Base-by-base conservation (phyloP, 495 filamentous ascomycete genomes). In the Durotheca rogersii region DNA sequence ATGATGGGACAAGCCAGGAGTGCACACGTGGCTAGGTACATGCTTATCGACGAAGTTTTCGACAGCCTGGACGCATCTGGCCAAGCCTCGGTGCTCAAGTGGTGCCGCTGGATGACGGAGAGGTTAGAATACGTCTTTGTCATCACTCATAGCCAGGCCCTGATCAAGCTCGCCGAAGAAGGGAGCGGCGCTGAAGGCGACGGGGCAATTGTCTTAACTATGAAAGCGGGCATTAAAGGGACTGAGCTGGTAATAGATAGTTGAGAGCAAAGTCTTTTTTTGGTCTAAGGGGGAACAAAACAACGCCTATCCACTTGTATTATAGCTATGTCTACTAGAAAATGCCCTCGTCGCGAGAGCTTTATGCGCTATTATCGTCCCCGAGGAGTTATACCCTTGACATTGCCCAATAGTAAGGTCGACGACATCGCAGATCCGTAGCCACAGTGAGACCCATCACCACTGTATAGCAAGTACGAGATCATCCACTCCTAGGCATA, bases 11-110 rank as follows among this genome's bases (percentile, higher is more conserved):
- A 59, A 47, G 56, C 63, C 0, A 42, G 56, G 6, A 59, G 62
- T 19, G 16, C 53, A 18, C 65, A 67, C 33, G 51, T 63, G 27
- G 56, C 66, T 4, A 48, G 65, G 33, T 69, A 67, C 23, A 50
- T 69, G 21, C 60, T 69, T 12, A 45, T 69, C 3, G 66, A 69
- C 32, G 66, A 69, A 35, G 66, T 54, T 1, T 67, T 69, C 47
- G 66, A 69, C 32, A 60, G 46, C 15, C 38, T 69, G 9, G 66
- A 69, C 16, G 37, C 33, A 21, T 45, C 48, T 0, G 65, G 65
- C n/a, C 65, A 68, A 48, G 44, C 47, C 34, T 41, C 54, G 4
- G 65, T 64, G 9, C 48, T 58, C 1, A 47, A 58, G 31, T 55
- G 56, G 56, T 66, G 60, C 46, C 35, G 43, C n/a, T 49, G 54